Evolutionary conservation across 2,329 filamentous ascomycete genomes (phyloP).

Genomic region (Fusarium praegraminearum): DNA sequence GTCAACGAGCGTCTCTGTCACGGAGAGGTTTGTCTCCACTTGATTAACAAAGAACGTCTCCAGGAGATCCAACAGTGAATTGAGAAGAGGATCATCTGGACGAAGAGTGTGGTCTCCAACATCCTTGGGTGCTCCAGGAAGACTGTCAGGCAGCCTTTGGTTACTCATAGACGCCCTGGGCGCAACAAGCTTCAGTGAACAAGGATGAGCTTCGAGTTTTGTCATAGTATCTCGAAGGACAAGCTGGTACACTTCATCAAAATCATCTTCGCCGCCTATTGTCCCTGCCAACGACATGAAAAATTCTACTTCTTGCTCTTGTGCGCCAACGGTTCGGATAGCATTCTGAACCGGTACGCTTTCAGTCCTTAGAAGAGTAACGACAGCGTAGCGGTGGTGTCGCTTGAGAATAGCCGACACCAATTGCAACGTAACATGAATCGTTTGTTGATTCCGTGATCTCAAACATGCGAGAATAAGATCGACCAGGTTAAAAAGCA

Average conservation of each 20-base stretch:
- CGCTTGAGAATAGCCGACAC: conserved; percentile 87
- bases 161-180: conserved; percentile 69
- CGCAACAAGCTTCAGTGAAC: conserved; percentile 75
- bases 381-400: conserved; percentile 87
- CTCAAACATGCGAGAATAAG: conserved; percentile 86
- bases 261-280: conserved; percentile 75
- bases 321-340: conserved; percentile 76
- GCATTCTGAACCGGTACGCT: conserved; percentile 65
- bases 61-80: conserved; percentile 76
- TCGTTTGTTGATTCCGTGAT: conserved; percentile 88
- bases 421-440: conserved; percentile 88
- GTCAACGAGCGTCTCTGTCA: conserved; percentile 86
- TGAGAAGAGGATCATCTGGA: conserved; percentile 71
- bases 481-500: conserved; percentile 93
- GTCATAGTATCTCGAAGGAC: conserved; percentile 78
- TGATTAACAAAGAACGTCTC: conserved; percentile 89
- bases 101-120: conserved; percentile 72
- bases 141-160: conserved; percentile 67
- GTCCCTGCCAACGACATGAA: conserved; percentile 76
- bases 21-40: conserved; percentile 87
- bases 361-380: conserved; percentile 78
- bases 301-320: conserved; percentile 80
- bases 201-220: conserved; percentile 78
- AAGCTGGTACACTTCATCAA: conserved; percentile 78
- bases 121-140: conserved; percentile 71